Conservation (phyloP, 257 asterid genomes). For the Nicotiana tomentosiformis region DNA sequence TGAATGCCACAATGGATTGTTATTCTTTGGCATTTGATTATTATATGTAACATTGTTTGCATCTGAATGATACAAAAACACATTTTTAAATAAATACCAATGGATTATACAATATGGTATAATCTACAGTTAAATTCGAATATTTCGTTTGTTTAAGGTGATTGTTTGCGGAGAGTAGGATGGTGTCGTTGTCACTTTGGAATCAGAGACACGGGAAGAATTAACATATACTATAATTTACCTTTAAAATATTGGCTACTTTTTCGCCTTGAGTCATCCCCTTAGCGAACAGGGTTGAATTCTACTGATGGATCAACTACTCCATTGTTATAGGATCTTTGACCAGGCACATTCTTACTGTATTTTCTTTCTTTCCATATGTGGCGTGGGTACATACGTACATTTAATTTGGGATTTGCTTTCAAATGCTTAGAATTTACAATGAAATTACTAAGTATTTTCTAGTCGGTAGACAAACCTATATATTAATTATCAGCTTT, state of each 20-base stretch:
- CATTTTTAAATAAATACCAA: background rate
- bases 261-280: background rate
- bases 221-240: background rate
- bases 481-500: background rate
- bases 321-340: background rate
- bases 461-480: background rate
- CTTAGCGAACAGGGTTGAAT: background rate
- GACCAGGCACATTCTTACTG: background rate
- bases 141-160: background rate
- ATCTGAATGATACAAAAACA: background rate
- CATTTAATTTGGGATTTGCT: background rate
- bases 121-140: background rate
- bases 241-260: background rate
- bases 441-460: too few species aligned
- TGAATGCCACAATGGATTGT: background rate
- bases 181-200: background rate
- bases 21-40: background rate
- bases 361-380: background rate
- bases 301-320: background rate
- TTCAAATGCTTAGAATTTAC: too few species aligned
- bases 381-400: background rate
- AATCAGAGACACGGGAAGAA: background rate
- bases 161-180: background rate
- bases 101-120: background rate
- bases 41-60: background rate